A percentile compares a stretch with the other conserved stretches of the same genome.
phyloP scores from a whole-genome alignment of 2,329 filamentous ascomycete species.

The Aspergillus neotritici region DNA sequence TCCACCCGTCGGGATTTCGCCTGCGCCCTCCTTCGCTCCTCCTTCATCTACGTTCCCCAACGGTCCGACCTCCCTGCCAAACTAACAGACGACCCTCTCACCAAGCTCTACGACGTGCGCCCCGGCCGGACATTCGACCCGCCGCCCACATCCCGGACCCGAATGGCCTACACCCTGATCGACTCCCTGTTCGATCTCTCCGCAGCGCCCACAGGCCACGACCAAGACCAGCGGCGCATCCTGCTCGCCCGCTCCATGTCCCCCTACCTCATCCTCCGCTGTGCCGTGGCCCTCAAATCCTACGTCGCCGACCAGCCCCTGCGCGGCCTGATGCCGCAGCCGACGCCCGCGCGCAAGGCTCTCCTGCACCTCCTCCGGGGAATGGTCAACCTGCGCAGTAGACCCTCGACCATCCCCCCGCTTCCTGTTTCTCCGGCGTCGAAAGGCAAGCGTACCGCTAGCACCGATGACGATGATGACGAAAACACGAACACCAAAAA shows the following conservation, averaged over 20 bases:
- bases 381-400: slow-evolving; percentile 62
- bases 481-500: slow-evolving; percentile 49
- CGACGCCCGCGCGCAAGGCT: slow-evolving; percentile 72
- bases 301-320: slow-evolving; percentile 91
- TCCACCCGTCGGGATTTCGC: slow-evolving; percentile 64
- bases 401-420: slow-evolving; percentile 62
- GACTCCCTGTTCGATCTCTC: slow-evolving; percentile 71
- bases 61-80: slow-evolving; percentile 52
- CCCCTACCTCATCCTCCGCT: slow-evolving; percentile 75
- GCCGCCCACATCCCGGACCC: slow-evolving; percentile 57
- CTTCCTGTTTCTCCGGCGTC: slow-evolving; percentile 22
- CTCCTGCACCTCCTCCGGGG: slow-evolving; percentile 64
- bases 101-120: slow-evolving; percentile 58
- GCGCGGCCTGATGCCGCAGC: slow-evolving; percentile 82
- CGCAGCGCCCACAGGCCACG: slow-evolving; percentile 37
- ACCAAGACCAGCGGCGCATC: slow-evolving; percentile 39
- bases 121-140: slow-evolving; percentile 68
- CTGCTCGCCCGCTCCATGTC: slow-evolving; percentile 69
- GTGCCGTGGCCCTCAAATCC: slow-evolving; percentile 70
- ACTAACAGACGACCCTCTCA: slow-evolving; percentile 50
- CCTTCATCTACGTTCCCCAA: slow-evolving; percentile 70
- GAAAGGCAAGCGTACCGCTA: slow-evolving; percentile 8
- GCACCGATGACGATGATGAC: slow-evolving; percentile 18
- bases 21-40: slow-evolving; percentile 71
- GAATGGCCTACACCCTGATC: slow-evolving; percentile 74